Percentiles rank a stretch among this genome's conserved stretches.
Conservation (phyloP, 352 stramenopile genomes). For the Phytophthora agathidicida region DNA sequence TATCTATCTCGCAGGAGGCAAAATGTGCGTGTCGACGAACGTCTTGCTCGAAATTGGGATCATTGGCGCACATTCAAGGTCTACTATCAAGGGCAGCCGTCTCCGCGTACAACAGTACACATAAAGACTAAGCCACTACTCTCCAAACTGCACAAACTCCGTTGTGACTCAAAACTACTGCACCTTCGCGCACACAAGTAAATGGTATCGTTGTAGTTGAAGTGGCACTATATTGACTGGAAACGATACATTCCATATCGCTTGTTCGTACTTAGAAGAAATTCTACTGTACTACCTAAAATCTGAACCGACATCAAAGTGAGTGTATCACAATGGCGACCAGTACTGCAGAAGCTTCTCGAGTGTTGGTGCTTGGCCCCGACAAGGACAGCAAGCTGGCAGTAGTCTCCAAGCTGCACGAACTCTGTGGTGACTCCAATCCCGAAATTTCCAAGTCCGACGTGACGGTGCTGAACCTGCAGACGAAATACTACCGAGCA, state of each 20-base stretch:
- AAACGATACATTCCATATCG: not conserved
- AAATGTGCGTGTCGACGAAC: too few relatives aligned
- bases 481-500: conserved; percentile 79
- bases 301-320: conserved; percentile 10
- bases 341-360: conserved; percentile 19
- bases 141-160: conserved; percentile 36
- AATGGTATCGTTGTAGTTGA: not conserved
- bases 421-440: conserved; percentile 36
- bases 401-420: conserved; percentile 35
- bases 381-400: conserved; percentile 24
- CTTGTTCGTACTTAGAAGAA: not conserved
- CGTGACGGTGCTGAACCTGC: conserved; percentile 41
- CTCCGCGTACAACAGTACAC: too few relatives aligned
- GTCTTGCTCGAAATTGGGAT: too few relatives aligned
- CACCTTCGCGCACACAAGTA: too few relatives aligned
- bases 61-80: too few relatives aligned
- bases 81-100: too few relatives aligned
- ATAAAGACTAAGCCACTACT: too few relatives aligned
- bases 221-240: conserved; percentile 1
- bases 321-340: conserved; percentile 20
- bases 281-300: conserved; percentile 1
- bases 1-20: too few relatives aligned
- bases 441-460: not conserved
- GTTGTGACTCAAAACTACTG: conserved; percentile 26
- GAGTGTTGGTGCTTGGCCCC: conserved; percentile 53